Evolutionary conservation across 2,329 filamentous ascomycete genomes (phyloP), one percentile per base, ranked within the genome.

Genomic region (Anthostomella pinea): DNA sequence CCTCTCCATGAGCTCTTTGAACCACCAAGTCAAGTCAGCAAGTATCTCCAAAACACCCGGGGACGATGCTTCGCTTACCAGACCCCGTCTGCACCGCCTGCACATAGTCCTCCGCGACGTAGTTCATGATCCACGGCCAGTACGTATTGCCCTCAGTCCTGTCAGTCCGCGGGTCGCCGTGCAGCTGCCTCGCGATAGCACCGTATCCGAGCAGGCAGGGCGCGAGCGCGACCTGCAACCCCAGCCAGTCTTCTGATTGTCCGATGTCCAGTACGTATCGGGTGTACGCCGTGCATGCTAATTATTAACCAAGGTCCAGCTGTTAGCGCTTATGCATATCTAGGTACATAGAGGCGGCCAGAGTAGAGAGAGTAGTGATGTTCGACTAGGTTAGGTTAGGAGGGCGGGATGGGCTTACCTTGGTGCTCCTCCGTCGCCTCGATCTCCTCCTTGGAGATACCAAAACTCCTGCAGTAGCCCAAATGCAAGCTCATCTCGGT

Each of bases 201-300:
- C 83, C 83, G 59, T 97, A 96, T 26, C 91, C 91, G n/a, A 96
- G 75, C 20, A 95, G 70, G 58, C 91, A 96, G 0, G 91, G 89
- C 10, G 90, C 81, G 35, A 96, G 72, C 4, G 87, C 83, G 44
- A 96, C 70, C 55, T 95, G 88, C 8, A 97, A 74, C 4, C 83
- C 89, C 28, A 96, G 72, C 81, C 84, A 94, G 66, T 95, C 89
- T 57, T 93, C 81, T 2, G 85, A 88, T 51, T 88, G 81, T 6
- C 91, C 91, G 14, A 95, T 74, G 54, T 97, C 91, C 36, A 96
- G 79, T 17, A 95, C 83, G 60, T 91, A 95, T 58, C 85, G 53
- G 16, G 84, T 89, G 59, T 94, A 93, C 27, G 87, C 86, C 13
- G 65, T 70, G 49, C 68, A 70, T 5, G 67, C 68, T 66, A 19